Percentiles rank a stretch among this genome's conserved stretches.
Evolutionary conservation across 495 filamentous ascomycete genomes (phyloP).

Genomic region (Lophium mytilinum): DNA sequence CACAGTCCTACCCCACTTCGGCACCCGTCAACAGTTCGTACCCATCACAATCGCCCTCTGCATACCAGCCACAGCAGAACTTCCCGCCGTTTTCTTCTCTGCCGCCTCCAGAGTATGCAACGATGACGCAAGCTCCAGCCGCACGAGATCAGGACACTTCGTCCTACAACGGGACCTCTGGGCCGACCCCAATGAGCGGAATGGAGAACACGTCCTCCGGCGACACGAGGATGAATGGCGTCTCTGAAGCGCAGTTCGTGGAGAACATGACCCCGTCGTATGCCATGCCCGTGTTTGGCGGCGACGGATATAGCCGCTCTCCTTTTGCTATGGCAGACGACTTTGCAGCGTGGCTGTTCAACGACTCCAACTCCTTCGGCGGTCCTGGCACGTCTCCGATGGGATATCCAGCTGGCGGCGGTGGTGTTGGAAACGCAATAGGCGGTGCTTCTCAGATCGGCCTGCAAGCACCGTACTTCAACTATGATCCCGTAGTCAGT

Average conservation of each 20-base stretch:
- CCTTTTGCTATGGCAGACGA: conserved; percentile 86
- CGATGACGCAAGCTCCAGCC: conserved; percentile 5
- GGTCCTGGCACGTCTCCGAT: conserved; percentile 20
- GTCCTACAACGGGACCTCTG: conserved; percentile 18
- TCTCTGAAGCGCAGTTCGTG: conserved; percentile 36
- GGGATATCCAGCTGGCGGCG: conserved; percentile 10
- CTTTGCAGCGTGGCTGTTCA: conserved; percentile 87
- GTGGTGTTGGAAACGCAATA: background rate
- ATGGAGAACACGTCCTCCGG: conserved; percentile 13
- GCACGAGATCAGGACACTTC: conserved; percentile 16
- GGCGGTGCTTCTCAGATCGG: conserved; percentile 19
- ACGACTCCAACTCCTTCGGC: conserved; percentile 41
- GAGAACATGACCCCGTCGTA: conserved; percentile 60
- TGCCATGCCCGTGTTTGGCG: conserved; percentile 76
- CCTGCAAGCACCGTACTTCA: conserved; percentile 29
- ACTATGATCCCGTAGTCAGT: conserved; percentile 23
- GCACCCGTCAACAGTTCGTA: conserved; percentile 8
- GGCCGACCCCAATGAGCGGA: conserved; percentile 18
- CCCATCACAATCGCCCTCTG: conserved; percentile 3
- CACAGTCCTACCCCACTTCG: conserved; percentile 16
- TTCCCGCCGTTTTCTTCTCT: conserved; percentile 22
- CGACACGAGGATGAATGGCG: conserved; percentile 31
- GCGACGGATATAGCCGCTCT: conserved; percentile 72
- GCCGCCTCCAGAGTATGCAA: conserved; percentile 20
- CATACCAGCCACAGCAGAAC: conserved; percentile 22